Percentiles rank a stretch among this genome's conserved stretches.
phyloP scores from a whole-genome alignment of 192 early-diverging fungal species.

The Backusella circina region DNA sequence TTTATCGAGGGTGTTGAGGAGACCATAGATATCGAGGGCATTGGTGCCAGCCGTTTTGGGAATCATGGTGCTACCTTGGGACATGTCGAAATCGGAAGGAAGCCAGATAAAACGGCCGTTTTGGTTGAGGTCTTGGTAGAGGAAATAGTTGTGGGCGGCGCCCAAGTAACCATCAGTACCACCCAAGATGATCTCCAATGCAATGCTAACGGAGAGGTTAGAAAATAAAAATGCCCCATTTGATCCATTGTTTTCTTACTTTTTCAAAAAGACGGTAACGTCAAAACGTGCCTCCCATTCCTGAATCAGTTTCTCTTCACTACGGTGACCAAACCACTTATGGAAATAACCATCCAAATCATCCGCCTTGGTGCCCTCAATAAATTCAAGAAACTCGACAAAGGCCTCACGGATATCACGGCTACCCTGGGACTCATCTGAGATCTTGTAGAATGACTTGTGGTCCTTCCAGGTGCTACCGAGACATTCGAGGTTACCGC shows the following conservation, averaged over 20 bases:
- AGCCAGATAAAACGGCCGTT: slow-evolving; percentile 34
- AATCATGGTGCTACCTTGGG: slow-evolving; percentile 24
- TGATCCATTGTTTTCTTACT: too few species aligned
- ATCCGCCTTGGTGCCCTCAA: too few species aligned
- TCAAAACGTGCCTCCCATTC: slow-evolving; percentile 17
- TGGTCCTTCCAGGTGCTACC: too few species aligned
- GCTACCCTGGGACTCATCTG: too few species aligned
- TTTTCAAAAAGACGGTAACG: slow-evolving; percentile 14
- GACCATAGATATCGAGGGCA: neutral
- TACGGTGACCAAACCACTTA: too few species aligned
- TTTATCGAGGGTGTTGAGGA: neutral
- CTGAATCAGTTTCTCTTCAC: neutral
- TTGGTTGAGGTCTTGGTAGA: slow-evolving; percentile 36
- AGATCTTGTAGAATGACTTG: too few species aligned
- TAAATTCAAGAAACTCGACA: too few species aligned
- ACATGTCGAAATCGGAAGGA: slow-evolving; percentile 35
- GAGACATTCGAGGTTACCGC: too few species aligned
- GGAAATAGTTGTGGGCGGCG: slow-evolving; percentile 33
- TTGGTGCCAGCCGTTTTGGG: neutral
- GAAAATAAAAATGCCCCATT: too few species aligned
- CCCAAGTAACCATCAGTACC: slow-evolving; percentile 34
- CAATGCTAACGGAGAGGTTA: slow-evolving; percentile 9
- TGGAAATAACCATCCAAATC: too few species aligned
- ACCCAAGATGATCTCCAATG: slow-evolving; percentile 34
- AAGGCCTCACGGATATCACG: too few species aligned